Evolutionary conservation across 2,329 filamentous ascomycete species (phyloP), one percentile per base, ranked within the genome.

Genomic region (Aspergillus bombycis): DNA sequence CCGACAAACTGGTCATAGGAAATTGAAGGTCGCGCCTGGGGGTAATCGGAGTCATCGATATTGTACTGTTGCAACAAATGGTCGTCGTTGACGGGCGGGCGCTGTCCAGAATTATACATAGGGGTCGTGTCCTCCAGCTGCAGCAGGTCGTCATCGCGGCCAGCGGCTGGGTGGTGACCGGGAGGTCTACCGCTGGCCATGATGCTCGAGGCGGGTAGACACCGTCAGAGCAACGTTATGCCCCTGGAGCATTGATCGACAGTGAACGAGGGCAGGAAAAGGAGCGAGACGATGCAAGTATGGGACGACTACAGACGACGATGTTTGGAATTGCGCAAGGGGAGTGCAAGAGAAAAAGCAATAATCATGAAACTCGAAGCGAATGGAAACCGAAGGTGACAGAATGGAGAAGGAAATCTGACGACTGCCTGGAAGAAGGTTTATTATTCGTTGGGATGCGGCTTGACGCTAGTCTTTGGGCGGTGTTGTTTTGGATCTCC

Each of bases 1-100:
- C 94, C 94, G 66, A 98, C 90, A 77, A 97, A 98, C 72, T 95
- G 91, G 83, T 97, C 94, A 80, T 97, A 97, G 63, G 93, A 96
- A 58, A 94, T 89, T 30, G 94, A 97, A 58, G 93, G 92, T 69
- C 94, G 91, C 62, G 88, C 80, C 65, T 86, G 86, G 54, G 85
- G 81, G 70, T 85, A 82, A 68, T 91, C 87, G 67, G 84, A 82
- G 68, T 88, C 84, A 72, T 91, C 85, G 74, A 90, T 88, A 73
- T 91, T 86, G 80, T 92, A 94, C 68, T 88, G 88, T 75, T 88
- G 86, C 74, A 94, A 82, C 55, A 96, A 83, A 68, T 94, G 89
- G 69, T 96, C 91, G 77, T 97, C 93, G 77, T 90, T 90, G 65
- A 91, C 82, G n/a, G 90, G 87, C 57, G 93, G 90, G 62, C 88